Percentiles rank a stretch among this genome's conserved stretches.
Evolutionary conservation across 1,139 yeast genomes (phyloP).

Genomic region (Meyerozyma guilliermondii): DNA sequence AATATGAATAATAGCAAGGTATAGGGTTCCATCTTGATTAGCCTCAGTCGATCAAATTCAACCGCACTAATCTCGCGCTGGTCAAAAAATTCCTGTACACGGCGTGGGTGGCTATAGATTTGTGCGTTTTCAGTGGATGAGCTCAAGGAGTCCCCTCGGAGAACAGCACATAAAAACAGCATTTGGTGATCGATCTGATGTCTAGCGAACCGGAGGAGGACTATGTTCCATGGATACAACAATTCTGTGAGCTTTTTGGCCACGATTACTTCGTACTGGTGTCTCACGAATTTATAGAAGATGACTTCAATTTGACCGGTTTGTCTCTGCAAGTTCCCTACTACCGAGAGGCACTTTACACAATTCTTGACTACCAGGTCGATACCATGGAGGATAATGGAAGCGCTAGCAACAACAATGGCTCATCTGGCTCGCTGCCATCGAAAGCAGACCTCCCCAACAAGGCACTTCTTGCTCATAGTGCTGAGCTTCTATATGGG

Average conservation of each 20-base stretch:
- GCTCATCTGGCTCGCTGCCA: constrained; percentile 3
- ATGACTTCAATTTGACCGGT: constrained; percentile 93
- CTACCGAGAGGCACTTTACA: constrained; percentile 86
- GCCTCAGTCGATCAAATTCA: too few relatives aligned
- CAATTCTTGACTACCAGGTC: constrained; percentile 73
- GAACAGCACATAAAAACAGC: neutral
- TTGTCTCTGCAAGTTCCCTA: constrained; percentile 80
- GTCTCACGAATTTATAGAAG: constrained; percentile 89
- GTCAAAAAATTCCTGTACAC: neutral
- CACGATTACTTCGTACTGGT: constrained; percentile 94
- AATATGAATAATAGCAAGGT: constrained; percentile 20
- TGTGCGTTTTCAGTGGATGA: neutral
- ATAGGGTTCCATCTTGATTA: constrained; percentile 6
- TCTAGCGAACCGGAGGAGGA: constrained; percentile 51
- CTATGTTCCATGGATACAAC: constrained; percentile 83
- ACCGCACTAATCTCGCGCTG: too few relatives aligned
- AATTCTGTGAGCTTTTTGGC: constrained; percentile 81
- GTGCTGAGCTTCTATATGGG: constrained; percentile 90
- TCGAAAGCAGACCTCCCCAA: constrained; percentile 50
- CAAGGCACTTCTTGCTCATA: constrained; percentile 74
- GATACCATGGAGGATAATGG: constrained; percentile 60
- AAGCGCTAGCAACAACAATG: constrained; percentile 6
- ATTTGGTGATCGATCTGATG: constrained; percentile 15
- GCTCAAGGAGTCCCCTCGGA: neutral
- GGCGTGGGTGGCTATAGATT: neutral